phyloP scores from a whole-genome alignment of 306 rosid genomes.

The Prunus davidiana region DNA sequence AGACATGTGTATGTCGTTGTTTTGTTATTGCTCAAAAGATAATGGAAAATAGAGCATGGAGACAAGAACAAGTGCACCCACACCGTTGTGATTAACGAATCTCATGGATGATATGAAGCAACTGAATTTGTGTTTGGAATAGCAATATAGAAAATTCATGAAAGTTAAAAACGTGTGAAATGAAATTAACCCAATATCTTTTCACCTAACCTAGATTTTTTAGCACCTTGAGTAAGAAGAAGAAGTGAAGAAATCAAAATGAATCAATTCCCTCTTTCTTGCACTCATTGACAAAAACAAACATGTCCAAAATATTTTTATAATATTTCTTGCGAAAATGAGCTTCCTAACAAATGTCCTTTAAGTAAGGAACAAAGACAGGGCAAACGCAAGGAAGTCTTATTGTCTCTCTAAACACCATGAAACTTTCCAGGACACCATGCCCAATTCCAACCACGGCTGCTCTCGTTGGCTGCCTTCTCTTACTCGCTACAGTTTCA shows the following conservation, averaged over 20 bases:
- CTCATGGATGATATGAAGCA: too few relatives aligned
- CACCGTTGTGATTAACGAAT: too few relatives aligned
- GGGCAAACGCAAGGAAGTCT: background rate
- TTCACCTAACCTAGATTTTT: background rate
- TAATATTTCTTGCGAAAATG: background rate
- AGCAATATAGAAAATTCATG: too few relatives aligned
- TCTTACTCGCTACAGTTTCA: conserved; percentile 37
- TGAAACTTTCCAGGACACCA: conserved; percentile 28
- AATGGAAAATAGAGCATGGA: too few relatives aligned
- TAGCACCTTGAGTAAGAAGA: background rate
- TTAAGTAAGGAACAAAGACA: background rate
- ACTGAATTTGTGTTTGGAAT: too few relatives aligned
- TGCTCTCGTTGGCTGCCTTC: conserved; percentile 7
- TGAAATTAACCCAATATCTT: background rate
- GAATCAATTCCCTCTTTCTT: background rate
- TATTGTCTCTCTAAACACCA: conserved; percentile 6
- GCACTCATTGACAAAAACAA: background rate
- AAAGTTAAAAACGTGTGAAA: background rate
- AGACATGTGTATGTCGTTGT: too few relatives aligned
- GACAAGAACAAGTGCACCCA: too few relatives aligned
- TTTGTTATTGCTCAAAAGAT: too few relatives aligned
- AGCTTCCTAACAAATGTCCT: background rate
- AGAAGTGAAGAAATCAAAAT: background rate
- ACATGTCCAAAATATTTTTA: background rate
- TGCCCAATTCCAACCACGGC: background rate